Conservation (phyloP, 2,329 filamentous ascomycete species). For the Balansia obtecta region DNA sequence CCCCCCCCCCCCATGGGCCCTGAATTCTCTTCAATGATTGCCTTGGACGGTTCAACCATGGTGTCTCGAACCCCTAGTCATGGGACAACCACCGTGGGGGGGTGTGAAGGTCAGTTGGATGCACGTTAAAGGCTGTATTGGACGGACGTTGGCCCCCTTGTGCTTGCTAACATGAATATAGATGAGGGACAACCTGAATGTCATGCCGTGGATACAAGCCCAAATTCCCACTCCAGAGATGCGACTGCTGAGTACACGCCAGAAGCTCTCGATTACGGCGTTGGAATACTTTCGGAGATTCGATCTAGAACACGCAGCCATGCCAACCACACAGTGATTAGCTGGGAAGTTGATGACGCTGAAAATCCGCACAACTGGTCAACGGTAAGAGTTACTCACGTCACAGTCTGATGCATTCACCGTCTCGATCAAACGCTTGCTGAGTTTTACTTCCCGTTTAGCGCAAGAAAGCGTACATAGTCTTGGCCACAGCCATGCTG, state of each 20-base stretch:
- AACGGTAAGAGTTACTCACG: constrained; percentile 13
- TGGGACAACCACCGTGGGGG: neutral
- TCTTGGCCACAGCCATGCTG: constrained; percentile 41
- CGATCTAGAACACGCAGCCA: constrained; percentile 21
- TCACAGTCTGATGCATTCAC: no score
- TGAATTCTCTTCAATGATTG: neutral
- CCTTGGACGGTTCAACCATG: neutral
- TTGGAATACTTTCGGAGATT: constrained; percentile 22
- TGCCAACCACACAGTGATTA: constrained; percentile 24
- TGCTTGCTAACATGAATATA: neutral
- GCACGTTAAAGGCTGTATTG: neutral
- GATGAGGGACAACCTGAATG: constrained; percentile 15
- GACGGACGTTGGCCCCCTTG: neutral
- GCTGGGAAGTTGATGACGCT: constrained; percentile 34
- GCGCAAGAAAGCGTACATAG: constrained; percentile 40
- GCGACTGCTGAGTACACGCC: constrained; percentile 27
- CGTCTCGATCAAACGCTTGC: neutral
- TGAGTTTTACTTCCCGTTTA: constrained; percentile 14
- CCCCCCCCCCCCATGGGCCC: neutral
- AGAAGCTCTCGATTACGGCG: constrained; percentile 25
- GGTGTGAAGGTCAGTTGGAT: neutral
- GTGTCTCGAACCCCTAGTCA: neutral
- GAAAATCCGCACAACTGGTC: constrained; percentile 44
- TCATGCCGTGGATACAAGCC: constrained; percentile 13
- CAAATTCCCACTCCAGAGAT: constrained; percentile 25